Base-by-base conservation (phyloP, 768 basidiomycete species). In the Trametes cinnabarina region DNA sequence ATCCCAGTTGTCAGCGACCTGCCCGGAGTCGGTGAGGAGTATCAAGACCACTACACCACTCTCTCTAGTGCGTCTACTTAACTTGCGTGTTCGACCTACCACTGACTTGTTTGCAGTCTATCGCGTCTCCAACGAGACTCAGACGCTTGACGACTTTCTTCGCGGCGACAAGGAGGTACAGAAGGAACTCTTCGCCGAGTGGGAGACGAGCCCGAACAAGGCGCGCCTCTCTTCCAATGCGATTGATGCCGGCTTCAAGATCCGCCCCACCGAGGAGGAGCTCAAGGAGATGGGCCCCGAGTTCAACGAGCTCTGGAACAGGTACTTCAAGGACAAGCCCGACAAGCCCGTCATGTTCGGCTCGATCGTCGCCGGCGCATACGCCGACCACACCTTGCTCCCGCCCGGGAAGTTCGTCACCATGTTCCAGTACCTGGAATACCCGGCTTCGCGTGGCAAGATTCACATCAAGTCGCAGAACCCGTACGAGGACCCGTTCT, bases 291-390 rank as follows among this genome's bases (percentile, higher is more conserved):
- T 87, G 85, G 86, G 86, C n/a, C 86, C 85, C 15, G 86, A 88
- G 65, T 88, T 87, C 73, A 85, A 85, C 64, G 74, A 76, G 61
- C 79, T 87, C 47, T 87, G 82, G 83, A 72, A 88, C 67, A 77
- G 37, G 26, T 88, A 89, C 74, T 88, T 89, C 81, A 86, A 84
- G 76, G 83, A 88, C 75, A 88, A 87, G 76, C 86, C 86, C 52
- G 86, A 87, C 76, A 88, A 88, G 76, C 87, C 86, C 3, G 84
- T 87, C 57, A 87, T 87, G 85, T 86, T 86, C 68, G 85, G 82
- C 51, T 83, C 84, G 39, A 87, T 87, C 61, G 85, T 87, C 44
- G 80, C 82, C 32, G 86, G 79, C 70, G 86, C 85, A 17, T 87
- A 87, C 66, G 86, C 86, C 43, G 87, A 88, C 71, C 87, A 88